Percentiles rank a stretch among this genome's conserved stretches.
Conservation (phyloP, 73 alveolate species). For the Paramecium octaurelia region DNA sequence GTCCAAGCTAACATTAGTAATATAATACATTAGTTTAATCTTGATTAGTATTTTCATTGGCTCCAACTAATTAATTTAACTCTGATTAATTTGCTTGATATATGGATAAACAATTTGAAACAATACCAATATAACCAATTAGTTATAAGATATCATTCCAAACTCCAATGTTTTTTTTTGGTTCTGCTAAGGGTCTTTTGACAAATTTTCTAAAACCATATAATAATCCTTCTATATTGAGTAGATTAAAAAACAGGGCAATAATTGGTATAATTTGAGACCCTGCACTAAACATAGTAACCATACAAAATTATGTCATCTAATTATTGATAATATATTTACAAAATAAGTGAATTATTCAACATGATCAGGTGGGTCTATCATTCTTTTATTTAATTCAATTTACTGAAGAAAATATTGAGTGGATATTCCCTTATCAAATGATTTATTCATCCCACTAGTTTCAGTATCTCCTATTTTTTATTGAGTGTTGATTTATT, state of each 20-base stretch:
- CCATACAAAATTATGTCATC: conserved; percentile 10
- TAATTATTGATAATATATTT: not conserved
- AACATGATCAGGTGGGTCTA: conserved; percentile 7
- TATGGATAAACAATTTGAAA: not conserved
- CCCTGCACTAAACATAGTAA: conserved; percentile 6
- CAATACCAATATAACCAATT: not conserved
- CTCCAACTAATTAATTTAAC: not conserved
- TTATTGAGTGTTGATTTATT: not conserved
- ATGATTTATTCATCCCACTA: not conserved
- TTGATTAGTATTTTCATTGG: not conserved
- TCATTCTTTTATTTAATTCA: not conserved
- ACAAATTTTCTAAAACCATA: not conserved
- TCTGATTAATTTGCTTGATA: not conserved
- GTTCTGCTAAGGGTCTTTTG: conserved; percentile 20
- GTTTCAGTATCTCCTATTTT: not conserved
- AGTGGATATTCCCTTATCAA: not conserved
- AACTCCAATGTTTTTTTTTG: not conserved
- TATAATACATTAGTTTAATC: not conserved
- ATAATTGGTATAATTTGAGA: not conserved
- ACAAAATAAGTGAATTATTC: not conserved
- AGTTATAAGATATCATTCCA: not conserved
- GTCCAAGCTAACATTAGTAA: not conserved
- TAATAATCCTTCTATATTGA: not conserved
- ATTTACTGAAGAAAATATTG: not conserved
- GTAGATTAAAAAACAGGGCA: not conserved